Evolutionary conservation across 352 stramenopile species (phyloP), one percentile per base, ranked within the genome.

Genomic region (Labyrinthula sp.): DNA sequence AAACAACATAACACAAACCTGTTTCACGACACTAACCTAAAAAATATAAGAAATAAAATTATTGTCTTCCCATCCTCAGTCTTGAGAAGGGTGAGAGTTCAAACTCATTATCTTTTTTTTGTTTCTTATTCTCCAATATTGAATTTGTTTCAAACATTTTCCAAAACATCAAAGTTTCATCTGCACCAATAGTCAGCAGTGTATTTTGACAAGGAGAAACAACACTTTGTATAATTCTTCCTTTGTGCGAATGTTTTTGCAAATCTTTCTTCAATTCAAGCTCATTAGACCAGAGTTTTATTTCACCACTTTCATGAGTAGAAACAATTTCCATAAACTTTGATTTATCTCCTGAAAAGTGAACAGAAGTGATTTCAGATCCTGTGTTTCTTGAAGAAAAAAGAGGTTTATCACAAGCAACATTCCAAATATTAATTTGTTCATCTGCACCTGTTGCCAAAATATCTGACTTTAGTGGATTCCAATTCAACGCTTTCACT

Each of bases 401-500:
- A 55, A n/a, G 74, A 75, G 18, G 76, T 89, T n/a, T n/a, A n/a
- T n/a, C n/a, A n/a, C n/a, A n/a, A 10, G 66, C 67, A 7, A 80
- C 80, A 62, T 99, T 95, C 89, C 89, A 99, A 54, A 97, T 93
- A 66, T 99, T 97, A 67, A 99, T 97, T 40, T 75, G 88, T 26
- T 87, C 69, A 66, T 99, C 89, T 14, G 87, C 87, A 38, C 89
- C 89, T 7, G 81, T 89, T 0, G 89, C 89, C 28, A 99, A 71
- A 5, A 95, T 50, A 56, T 94, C 88, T 12, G 82, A 78, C 55
- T 97, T 81, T 70, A 90, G 92, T 5, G 89, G 89, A 60, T 82
- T 96, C 89, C 89, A 99, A 3, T 88, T 86, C 38, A 99, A 74
- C 14, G 89, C 88, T 60, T 97, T 97, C 17, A 99, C 88, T 22